phyloP scores from a whole-genome alignment of 1,284 basidiomycete genomes.

The Ceratobasidium sp. region DNA sequence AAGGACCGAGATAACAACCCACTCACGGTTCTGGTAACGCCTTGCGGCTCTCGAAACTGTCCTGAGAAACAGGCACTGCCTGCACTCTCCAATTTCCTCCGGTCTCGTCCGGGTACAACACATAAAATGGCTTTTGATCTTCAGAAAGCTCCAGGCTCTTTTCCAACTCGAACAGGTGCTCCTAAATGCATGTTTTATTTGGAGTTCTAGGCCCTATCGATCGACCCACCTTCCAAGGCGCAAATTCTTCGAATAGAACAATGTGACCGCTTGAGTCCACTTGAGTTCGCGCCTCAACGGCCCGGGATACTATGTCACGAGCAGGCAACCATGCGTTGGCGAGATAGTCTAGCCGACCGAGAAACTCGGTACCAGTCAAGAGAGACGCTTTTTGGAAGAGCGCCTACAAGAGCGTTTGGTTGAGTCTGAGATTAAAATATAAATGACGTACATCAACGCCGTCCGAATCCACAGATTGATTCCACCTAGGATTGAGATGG shows the following conservation, averaged over 20 bases:
- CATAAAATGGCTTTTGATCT: constrained; percentile 73
- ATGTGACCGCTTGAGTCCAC: constrained; percentile 79
- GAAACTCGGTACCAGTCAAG: constrained; percentile 88
- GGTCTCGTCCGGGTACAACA: constrained; percentile 89
- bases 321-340: constrained; percentile 93
- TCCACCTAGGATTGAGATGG: constrained; percentile 91
- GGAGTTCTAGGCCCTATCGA: background rate
- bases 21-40: constrained; percentile 78
- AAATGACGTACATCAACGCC: constrained; percentile 69
- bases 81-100: constrained; percentile 90
- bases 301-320: constrained; percentile 77
- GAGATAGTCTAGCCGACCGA: constrained; percentile 82
- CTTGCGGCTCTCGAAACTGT: constrained; percentile 91
- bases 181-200: constrained; percentile 57
- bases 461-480: constrained; percentile 68
- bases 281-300: constrained; percentile 67
- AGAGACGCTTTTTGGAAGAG: constrained; percentile 82
- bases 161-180: constrained; percentile 92
- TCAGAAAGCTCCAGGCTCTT: constrained; percentile 56
- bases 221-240: constrained; percentile 82
- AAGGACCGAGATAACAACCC: background rate
- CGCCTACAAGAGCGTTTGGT: constrained; percentile 55
- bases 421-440: background rate
- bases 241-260: constrained; percentile 80
- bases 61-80: constrained; percentile 82